Evolutionary conservation across 2,329 filamentous ascomycete genomes (phyloP).

Genomic region (Trichophyton schoenleinii): DNA sequence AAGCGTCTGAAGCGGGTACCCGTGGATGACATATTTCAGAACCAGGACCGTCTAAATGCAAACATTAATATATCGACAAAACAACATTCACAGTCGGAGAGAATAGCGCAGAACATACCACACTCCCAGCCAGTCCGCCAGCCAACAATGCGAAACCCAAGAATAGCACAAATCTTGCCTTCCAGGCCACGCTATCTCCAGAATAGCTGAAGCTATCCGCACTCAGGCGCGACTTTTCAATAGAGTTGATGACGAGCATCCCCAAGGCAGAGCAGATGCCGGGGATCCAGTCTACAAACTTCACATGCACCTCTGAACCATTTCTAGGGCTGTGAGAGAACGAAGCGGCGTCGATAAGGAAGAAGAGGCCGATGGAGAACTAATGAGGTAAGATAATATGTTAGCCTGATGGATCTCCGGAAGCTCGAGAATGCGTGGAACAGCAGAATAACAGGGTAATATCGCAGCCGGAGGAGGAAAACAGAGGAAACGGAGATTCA

Average conservation of each 20-base stretch:
- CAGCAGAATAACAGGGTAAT: neutral
- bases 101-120: slow-evolving; percentile 31
- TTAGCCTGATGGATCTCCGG: neutral
- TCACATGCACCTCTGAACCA: slow-evolving; percentile 50
- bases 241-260: slow-evolving; percentile 61
- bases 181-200: slow-evolving; percentile 57
- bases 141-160: slow-evolving; percentile 57
- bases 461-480: neutral
- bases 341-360: slow-evolving; percentile 53
- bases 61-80: neutral
- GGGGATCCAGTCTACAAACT: slow-evolving; percentile 61
- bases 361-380: slow-evolving; percentile 60
- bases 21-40: slow-evolving; percentile 52
- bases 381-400: slow-evolving; percentile 19
- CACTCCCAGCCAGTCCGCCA: slow-evolving; percentile 53
- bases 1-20: slow-evolving; percentile 48
- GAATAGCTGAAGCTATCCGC: slow-evolving; percentile 54
- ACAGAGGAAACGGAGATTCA: slow-evolving; percentile 8
- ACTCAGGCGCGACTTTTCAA: slow-evolving; percentile 53
- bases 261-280: slow-evolving; percentile 56
- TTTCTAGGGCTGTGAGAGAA: slow-evolving; percentile 52
- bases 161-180: slow-evolving; percentile 55
- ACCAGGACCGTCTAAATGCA: slow-evolving; percentile 47
- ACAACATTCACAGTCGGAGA: neutral
- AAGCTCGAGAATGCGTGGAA: neutral